Percentiles rank a stretch among this genome's conserved stretches.
Evolutionary conservation across 2,329 filamentous ascomycete species (phyloP).

Genomic region (Colletotrichum lupini): DNA sequence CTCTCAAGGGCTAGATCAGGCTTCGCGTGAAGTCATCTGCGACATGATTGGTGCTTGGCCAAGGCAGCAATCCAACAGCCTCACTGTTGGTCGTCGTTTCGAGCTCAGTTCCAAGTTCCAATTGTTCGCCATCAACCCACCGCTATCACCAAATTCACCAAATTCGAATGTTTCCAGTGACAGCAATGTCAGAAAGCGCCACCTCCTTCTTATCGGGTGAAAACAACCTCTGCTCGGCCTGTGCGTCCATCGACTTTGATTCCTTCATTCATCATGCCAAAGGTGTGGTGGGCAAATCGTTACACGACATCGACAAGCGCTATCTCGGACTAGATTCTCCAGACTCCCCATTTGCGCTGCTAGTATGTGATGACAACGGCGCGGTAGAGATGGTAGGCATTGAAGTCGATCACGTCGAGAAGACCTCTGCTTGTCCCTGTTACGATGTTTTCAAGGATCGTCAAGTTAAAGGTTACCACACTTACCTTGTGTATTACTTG

Average conservation of each 20-base stretch:
- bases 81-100: background rate
- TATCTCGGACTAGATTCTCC: background rate
- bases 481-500: too few species aligned
- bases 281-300: background rate
- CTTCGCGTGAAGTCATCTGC: background rate
- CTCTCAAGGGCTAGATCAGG: background rate
- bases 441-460: background rate
- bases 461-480: too few species aligned
- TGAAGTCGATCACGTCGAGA: background rate
- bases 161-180: too few species aligned
- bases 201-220: fast-evolving
- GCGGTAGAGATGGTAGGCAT: background rate
- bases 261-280: background rate
- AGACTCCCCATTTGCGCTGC: background rate
- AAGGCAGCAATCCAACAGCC: background rate
- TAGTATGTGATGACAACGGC: background rate
- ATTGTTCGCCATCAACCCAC: background rate
- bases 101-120: background rate
- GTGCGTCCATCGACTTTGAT: background rate
- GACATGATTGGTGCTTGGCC: background rate
- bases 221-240: background rate
- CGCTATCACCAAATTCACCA: background rate
- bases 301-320: background rate
- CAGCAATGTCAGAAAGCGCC: background rate
- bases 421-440: fast-evolving